Conservation (phyloP, 495 filamentous ascomycete genomes). For the Paragyromitra xinjiangensis region DNA sequence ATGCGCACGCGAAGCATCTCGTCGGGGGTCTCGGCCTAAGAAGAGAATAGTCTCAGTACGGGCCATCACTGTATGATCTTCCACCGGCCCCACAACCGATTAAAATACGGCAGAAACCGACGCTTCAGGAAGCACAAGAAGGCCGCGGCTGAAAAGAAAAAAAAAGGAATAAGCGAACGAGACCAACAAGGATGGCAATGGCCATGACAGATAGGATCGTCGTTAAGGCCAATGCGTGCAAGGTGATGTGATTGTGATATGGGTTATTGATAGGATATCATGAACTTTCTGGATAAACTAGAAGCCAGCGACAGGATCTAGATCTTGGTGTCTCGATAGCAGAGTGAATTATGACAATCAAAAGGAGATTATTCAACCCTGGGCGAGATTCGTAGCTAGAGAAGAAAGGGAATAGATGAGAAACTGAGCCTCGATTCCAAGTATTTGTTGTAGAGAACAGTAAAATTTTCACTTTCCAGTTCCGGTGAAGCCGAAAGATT, state of each 20-base stretch:
- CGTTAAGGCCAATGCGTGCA: slow-evolving; percentile 33
- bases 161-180: slow-evolving; percentile 21
- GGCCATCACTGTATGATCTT: slow-evolving; percentile 38
- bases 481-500: slow-evolving; percentile 15
- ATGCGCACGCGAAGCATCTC: slow-evolving; percentile 19
- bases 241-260: slow-evolving; percentile 42
- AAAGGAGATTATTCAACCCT: background rate
- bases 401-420: background rate
- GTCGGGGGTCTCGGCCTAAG: slow-evolving; percentile 2
- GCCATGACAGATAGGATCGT: slow-evolving; percentile 43
- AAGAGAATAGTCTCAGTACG: slow-evolving; percentile 18
- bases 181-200: slow-evolving; percentile 44
- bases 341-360: background rate
- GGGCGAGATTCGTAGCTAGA: background rate
- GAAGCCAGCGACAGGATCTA: slow-evolving; percentile 35
- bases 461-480: slow-evolving; percentile 1
- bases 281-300: slow-evolving; percentile 25
- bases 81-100: slow-evolving; percentile 13
- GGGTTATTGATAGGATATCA: slow-evolving; percentile 31
- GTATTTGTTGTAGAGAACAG: background rate
- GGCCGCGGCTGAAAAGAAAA: slow-evolving; percentile 25
- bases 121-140: slow-evolving; percentile 6
- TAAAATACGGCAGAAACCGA: slow-evolving; percentile 27
- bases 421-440: background rate
- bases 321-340: slow-evolving; percentile 17